A percentile compares a stretch with the other conserved stretches of the same genome.
phyloP scores from a whole-genome alignment of 2,329 filamentous ascomycete species.

The Hymenotorrendiella dingleyae region DNA sequence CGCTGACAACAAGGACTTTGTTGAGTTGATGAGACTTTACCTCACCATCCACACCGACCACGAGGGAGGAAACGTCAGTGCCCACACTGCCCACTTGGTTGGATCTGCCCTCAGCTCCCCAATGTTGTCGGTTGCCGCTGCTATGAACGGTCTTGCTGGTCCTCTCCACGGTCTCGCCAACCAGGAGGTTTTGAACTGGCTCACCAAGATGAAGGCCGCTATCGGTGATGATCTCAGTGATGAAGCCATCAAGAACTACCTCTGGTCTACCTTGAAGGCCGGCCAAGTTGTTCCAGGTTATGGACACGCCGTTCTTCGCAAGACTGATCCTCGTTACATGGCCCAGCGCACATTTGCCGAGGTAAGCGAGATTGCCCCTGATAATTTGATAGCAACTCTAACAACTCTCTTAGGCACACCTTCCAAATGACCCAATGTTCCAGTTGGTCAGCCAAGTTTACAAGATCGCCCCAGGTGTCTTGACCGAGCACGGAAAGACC shows the following conservation, averaged over 20 bases:
- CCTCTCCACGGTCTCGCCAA: conserved; percentile 98
- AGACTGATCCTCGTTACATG: conserved; percentile 98
- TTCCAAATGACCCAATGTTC: conserved; percentile 98
- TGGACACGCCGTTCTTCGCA: conserved; percentile 97
- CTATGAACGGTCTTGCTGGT: conserved; percentile 95
- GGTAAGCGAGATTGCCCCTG: conserved; percentile 10
- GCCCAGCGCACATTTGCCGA: conserved; percentile 92
- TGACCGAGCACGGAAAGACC: conserved; percentile 99
- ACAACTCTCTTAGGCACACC: conserved; percentile 52
- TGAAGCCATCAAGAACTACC: conserved; percentile 95
- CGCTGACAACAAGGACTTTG: conserved; percentile 88
- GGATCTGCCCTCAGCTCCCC: conserved; percentile 94
- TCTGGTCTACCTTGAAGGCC: conserved; percentile 93
- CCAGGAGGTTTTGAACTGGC: conserved; percentile 99
- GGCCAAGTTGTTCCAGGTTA: conserved; percentile 97
- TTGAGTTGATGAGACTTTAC: conserved; percentile 98
- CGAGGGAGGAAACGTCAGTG: conserved; percentile 98
- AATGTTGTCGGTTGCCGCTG: conserved; percentile 92
- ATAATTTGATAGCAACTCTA: not conserved
- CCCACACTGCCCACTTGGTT: conserved; percentile 97
- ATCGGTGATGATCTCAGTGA: conserved; percentile 94
- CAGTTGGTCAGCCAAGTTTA: conserved; percentile 99
- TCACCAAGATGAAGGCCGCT: conserved; percentile 95
- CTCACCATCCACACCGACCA: conserved; percentile 99
- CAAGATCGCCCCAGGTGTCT: conserved; percentile 97